Conservation (phyloP, 768 basidiomycete genomes). For the Psilocybe tampanensis region DNA sequence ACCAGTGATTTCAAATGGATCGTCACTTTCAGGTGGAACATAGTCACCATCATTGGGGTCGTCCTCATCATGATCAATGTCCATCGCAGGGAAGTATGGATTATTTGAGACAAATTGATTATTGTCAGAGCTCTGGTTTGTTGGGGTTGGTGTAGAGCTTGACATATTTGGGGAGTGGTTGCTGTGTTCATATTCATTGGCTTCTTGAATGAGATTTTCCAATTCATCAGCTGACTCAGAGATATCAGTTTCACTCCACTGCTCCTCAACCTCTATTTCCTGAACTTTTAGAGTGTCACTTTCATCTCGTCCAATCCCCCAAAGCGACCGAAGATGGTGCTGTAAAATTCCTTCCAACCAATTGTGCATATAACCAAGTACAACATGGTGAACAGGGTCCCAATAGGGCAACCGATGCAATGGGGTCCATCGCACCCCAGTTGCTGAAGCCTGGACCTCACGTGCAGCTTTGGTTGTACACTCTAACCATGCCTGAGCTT, state of each 20-base stretch:
- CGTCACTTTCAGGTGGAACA: background rate
- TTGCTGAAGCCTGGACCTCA: slow-evolving; percentile 8
- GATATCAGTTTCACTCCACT: slow-evolving; percentile 19
- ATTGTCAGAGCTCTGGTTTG: background rate
- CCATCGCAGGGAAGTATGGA: no score
- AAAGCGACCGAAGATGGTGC: slow-evolving; percentile 20
- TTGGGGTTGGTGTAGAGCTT: no score
- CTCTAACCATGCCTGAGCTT: slow-evolving; percentile 14
- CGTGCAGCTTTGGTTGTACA: slow-evolving; percentile 10
- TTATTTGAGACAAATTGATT: no score
- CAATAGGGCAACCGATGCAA: slow-evolving; percentile 29
- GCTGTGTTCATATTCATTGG: no score
- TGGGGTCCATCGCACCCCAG: slow-evolving; percentile 31
- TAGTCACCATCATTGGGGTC: slow-evolving; percentile 1
- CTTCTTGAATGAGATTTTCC: slow-evolving; percentile 10
- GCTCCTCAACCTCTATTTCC: slow-evolving; percentile 14
- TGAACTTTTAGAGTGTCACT: slow-evolving; percentile 2
- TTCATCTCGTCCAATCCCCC: slow-evolving; percentile 23
- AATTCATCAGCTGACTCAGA: slow-evolving; percentile 17
- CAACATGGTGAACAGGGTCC: slow-evolving; percentile 28
- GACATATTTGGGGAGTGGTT: no score
- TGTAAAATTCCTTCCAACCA: slow-evolving; percentile 27
- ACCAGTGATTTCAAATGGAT: slow-evolving; percentile 14
- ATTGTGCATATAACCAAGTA: slow-evolving; percentile 34
- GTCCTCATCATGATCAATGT: background rate